Evolutionary conservation across 176 grass and related monocot genomes (phyloP).

Genomic region (Otatea glauca): DNA sequence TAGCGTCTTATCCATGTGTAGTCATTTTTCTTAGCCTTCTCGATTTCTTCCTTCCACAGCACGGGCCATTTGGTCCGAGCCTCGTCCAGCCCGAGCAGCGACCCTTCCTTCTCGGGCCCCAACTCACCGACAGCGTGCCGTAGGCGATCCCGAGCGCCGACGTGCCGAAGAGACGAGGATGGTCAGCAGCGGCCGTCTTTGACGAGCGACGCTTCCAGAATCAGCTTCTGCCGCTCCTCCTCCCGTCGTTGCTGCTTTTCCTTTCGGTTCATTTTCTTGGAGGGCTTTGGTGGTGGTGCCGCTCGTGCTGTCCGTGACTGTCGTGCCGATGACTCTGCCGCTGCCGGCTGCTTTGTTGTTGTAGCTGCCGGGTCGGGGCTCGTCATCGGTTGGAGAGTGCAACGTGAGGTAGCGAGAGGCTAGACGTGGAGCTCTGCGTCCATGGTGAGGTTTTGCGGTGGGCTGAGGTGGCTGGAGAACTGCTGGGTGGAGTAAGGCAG

Average conservation of each 20-base stretch:
- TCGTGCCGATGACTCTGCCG: conserved; percentile 30
- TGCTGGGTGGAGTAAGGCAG: conserved; percentile 53
- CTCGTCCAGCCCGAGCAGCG: conserved; percentile 77
- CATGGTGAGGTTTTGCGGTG: neutral
- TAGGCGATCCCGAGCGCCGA: conserved; percentile 84
- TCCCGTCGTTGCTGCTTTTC: conserved; percentile 31
- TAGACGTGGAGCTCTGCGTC: neutral
- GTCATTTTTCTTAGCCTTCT: conserved; percentile 48
- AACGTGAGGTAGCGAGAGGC: neutral
- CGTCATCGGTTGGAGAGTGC: neutral
- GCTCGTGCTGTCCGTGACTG: conserved; percentile 42
- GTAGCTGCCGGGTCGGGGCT: neutral
- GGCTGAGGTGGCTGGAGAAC: conserved; percentile 22
- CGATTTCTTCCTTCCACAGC: conserved; percentile 76
- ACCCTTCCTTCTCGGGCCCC: conserved; percentile 78
- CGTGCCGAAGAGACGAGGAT: conserved; percentile 78
- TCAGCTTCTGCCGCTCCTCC: conserved; percentile 20
- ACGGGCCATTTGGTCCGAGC: conserved; percentile 72
- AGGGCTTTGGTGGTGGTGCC: neutral
- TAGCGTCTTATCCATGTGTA: neutral
- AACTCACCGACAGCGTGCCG: conserved; percentile 78
- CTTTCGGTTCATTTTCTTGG: conserved; percentile 38
- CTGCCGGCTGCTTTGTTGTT: conserved; percentile 36
- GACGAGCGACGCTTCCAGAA: conserved; percentile 3
- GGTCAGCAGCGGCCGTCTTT: conserved; percentile 51